Conservation (phyloP, 2,329 filamentous ascomycete species). For the Diaporthe citriasiana region DNA sequence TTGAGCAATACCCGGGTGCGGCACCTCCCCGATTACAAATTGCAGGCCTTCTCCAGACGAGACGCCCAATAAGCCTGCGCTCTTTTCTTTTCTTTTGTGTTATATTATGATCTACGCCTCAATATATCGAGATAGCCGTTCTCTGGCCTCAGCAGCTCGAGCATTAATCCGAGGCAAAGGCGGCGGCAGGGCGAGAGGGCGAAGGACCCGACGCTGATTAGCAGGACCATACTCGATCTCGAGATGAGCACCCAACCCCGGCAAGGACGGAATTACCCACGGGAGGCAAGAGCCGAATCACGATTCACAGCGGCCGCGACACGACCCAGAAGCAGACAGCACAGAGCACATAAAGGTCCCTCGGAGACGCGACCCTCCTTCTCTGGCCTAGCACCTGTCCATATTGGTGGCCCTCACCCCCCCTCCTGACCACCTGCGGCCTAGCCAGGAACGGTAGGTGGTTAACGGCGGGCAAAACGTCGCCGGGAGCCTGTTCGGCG, state of each 20-base stretch:
- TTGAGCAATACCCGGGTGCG: constrained; percentile 14
- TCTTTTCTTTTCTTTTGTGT: background rate
- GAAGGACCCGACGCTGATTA: background rate
- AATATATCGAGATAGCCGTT: constrained; percentile 11
- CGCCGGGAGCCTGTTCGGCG: constrained; percentile 14
- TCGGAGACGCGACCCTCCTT: constrained; percentile 38
- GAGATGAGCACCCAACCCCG: constrained; percentile 15
- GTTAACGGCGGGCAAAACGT: constrained; percentile 16
- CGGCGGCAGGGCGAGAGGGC: too few relatives aligned
- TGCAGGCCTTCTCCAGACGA: background rate
- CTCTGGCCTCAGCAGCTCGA: background rate
- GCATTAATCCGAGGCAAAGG: constrained; percentile 8
- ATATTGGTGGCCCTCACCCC: constrained; percentile 26
- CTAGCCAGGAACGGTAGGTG: constrained; percentile 39
- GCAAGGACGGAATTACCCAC: constrained; percentile 27
- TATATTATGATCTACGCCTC: constrained; percentile 26
- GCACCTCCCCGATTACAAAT: constrained; percentile 33
- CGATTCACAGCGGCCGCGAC: constrained; percentile 19
- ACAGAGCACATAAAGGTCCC: constrained; percentile 24
- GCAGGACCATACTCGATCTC: constrained; percentile 4
- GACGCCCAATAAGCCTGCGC: background rate
- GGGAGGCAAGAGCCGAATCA: constrained; percentile 19
- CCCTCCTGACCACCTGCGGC: constrained; percentile 24
- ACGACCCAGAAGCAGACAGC: constrained; percentile 25
- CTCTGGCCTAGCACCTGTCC: constrained; percentile 35